These are phyloP conservation scores for Hordeum marinum DNA, from an alignment of 176 grass and related monocot genomes.

Conservation along the genomic window DNA sequence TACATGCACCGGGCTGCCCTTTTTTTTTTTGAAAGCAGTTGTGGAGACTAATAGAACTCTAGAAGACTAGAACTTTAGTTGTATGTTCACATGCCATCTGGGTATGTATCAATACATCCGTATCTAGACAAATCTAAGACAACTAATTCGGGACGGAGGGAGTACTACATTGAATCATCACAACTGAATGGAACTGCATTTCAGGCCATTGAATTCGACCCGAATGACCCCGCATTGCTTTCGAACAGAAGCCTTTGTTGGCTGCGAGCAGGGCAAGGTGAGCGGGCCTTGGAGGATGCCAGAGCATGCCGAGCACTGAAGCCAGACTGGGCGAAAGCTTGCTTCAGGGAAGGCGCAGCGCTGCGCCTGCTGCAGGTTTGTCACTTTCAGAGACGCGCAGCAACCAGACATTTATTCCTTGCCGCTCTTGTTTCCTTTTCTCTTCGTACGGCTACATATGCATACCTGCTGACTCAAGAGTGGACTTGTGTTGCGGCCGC, in stretches of 20 bases:
- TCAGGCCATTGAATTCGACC: constrained; percentile 81
- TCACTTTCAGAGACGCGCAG: background rate
- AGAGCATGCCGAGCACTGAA: constrained; percentile 59
- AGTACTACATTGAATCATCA: no score
- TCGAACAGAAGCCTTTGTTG: constrained; percentile 93
- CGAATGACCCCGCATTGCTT: constrained; percentile 53
- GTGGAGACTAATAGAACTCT: background rate
- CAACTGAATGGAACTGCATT: background rate
- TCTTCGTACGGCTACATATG: background rate
- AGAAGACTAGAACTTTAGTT: background rate
- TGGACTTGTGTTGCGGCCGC: background rate
- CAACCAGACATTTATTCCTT: background rate
- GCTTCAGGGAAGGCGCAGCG: constrained; percentile 80
- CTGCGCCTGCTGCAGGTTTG: constrained; percentile 73
- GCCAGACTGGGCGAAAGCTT: constrained; percentile 88
- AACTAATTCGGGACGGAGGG: no score
- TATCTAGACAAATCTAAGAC: no score
- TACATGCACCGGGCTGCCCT: no score
- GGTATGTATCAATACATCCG: no score
- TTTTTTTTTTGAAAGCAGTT: background rate
- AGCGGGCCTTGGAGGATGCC: constrained; percentile 65
- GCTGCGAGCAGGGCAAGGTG: constrained; percentile 69
- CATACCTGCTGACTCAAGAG: background rate
- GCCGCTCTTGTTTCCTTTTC: background rate
- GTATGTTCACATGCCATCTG: background rate